These are phyloP conservation scores for Circinella umbellata DNA, from an alignment of 371 early-diverging fungal genomes.

Conservation along the genomic window DNA sequence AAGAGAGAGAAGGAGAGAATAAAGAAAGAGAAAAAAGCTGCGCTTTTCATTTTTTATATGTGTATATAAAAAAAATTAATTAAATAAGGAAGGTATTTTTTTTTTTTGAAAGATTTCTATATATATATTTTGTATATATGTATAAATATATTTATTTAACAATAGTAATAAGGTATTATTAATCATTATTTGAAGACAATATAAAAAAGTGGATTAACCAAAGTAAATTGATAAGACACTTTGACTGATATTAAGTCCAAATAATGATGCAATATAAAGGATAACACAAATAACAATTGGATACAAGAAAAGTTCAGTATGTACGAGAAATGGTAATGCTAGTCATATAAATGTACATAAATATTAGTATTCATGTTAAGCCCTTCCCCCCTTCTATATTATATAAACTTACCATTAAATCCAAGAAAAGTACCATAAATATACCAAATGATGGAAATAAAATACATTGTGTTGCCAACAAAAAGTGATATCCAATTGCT, in stretches of 20 bases:
- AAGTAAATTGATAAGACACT: slow-evolving; percentile 76
- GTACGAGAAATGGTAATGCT: slow-evolving; percentile 89
- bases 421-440: slow-evolving; percentile 86
- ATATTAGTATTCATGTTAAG: not conserved
- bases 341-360: not conserved
- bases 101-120: too few relatives aligned
- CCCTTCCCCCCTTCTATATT: not conserved
- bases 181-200: not conserved
- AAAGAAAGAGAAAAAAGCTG: not conserved
- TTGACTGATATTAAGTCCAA: slow-evolving; percentile 82
- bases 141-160: too few relatives aligned
- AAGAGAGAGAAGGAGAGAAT: not conserved
- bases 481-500: slow-evolving; percentile 78
- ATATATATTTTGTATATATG: too few relatives aligned
- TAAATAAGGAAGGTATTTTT: too few relatives aligned
- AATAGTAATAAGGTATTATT: too few relatives aligned
- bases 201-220: slow-evolving; percentile 22
- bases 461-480: slow-evolving; percentile 86
- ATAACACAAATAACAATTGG: slow-evolving; percentile 74
- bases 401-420: slow-evolving; percentile 70
- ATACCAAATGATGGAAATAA: slow-evolving; percentile 76
- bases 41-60: not conserved
- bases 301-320: slow-evolving; percentile 86
- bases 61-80: not conserved
- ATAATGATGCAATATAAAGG: slow-evolving; percentile 76